phyloP scores from a whole-genome alignment of 2,329 filamentous ascomycete genomes.

The Aaosphaeria arxii region DNA sequence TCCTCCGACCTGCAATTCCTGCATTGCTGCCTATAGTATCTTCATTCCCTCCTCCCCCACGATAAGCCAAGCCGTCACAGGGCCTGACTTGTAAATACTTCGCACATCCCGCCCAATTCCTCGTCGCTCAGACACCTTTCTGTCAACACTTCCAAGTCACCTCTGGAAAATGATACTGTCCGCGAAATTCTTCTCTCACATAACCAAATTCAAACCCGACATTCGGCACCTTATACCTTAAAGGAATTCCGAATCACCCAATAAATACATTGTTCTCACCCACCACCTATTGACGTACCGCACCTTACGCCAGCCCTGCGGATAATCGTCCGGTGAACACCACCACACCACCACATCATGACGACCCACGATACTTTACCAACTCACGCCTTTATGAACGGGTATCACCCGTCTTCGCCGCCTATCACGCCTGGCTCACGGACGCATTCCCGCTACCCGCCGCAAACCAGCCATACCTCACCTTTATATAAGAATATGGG shows the following conservation, averaged over 20 bases:
- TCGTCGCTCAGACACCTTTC: conserved; percentile 29
- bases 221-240: conserved; percentile 33
- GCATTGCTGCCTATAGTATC: conserved; percentile 40
- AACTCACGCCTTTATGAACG: conserved; percentile 24
- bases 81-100: conserved; percentile 37
- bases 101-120: conserved; percentile 27
- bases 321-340: conserved; percentile 24
- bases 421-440: conserved; percentile 34
- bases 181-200: conserved; percentile 32
- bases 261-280: conserved; percentile 19
- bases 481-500: conserved; percentile 33
- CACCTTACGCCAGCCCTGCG: conserved; percentile 20
- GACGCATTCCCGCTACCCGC: conserved; percentile 24
- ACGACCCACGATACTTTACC: conserved; percentile 28
- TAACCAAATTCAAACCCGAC: conserved; percentile 27
- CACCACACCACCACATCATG: conserved; percentile 23
- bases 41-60: conserved; percentile 25
- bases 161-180: conserved; percentile 41
- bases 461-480: conserved; percentile 29
- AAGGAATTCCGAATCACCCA: conserved; percentile 10
- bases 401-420: conserved; percentile 34
- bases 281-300: conserved; percentile 14
- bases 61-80: conserved; percentile 39
- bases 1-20: conserved; percentile 33
- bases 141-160: conserved; percentile 27